A percentile compares a stretch with the other conserved stretches of the same genome.
These are phyloP conservation scores for Acidiella bohemica DNA, from an alignment of 495 filamentous ascomycete genomes.

Conservation along the genomic window DNA sequence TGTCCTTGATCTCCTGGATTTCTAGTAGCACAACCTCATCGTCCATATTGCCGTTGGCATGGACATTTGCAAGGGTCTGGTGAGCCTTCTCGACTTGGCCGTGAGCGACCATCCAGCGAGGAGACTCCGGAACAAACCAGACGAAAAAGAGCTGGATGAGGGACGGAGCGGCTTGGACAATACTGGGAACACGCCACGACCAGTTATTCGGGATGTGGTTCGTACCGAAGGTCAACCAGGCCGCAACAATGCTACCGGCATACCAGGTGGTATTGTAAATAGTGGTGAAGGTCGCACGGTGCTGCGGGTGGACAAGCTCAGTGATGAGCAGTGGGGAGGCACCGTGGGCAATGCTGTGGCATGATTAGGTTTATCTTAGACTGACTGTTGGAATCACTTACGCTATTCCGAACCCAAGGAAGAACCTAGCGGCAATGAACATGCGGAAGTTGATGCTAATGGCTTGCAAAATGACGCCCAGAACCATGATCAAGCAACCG, in stretches of 20 bases:
- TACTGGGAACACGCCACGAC: constrained; percentile 41
- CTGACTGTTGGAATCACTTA: neutral
- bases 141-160: constrained; percentile 38
- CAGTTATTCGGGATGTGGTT: constrained; percentile 32
- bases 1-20: constrained; percentile 28
- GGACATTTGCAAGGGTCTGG: constrained; percentile 13
- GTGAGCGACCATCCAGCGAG: constrained; percentile 41
- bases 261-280: constrained; percentile 34
- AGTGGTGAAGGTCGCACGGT: constrained; percentile 31
- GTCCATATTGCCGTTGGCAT: constrained; percentile 19
- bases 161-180: constrained; percentile 41
- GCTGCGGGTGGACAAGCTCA: constrained; percentile 28
- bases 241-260: constrained; percentile 29
- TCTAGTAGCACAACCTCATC: constrained; percentile 34
- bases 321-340: constrained; percentile 30
- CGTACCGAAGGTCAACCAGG: constrained; percentile 33
- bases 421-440: constrained; percentile 49
- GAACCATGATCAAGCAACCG: constrained; percentile 15
- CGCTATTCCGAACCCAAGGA: constrained; percentile 41
- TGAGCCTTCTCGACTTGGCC: constrained; percentile 33
- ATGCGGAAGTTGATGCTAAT: constrained; percentile 24
- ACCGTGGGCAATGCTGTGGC: constrained; percentile 29
- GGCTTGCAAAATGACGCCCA: constrained; percentile 23
- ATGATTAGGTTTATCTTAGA: constrained; percentile 49
- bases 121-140: constrained; percentile 43